Evolutionary conservation across 306 rosid genomes (phyloP), one percentile per base, ranked within the genome.

Genomic region (Sicyos edulis): DNA sequence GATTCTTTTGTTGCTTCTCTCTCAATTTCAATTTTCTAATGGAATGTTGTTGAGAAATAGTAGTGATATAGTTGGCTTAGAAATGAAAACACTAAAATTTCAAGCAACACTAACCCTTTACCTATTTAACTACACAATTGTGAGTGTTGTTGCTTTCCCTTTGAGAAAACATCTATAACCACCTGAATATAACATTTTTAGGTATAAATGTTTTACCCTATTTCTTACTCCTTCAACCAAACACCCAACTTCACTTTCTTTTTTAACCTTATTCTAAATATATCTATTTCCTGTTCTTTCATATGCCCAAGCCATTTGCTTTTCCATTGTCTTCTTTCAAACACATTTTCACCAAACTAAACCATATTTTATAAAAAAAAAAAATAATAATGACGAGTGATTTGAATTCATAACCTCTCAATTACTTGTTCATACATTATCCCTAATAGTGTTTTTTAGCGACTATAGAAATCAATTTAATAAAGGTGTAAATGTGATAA

Each of bases 31-130:
- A 21, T 58, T 58, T 6, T 37, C 0, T 22, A 22, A 13, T 26
- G 40, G 65, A 59, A 59, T 1, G 7, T 59, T 26, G 40, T 59
- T 59, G 9, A 16, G 29, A 59, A 59, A 26, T 59, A 59, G 37
- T 24, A 59, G 19, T 59, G 40, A 15, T 24, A 65, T 65, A 12
- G 71, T 65, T 63, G 47, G 54, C 71, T 65, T 65, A 19, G 54
- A 65, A 40, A 65, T 45, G 19, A 19, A 21, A 65, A 65, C 0
- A 44, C 45, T 11, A 65, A 44, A 65, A 19, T 44, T 65, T 5
- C 11, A 65, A 65, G 71, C 71, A 65, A 65, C 71, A 65, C 44
- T 4, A 44, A 65, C 71, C 10, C 34, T 44, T 44, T 34, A 65
- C 71, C 71, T 19, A 58, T 11, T 26, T 26, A 26, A 26, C 32